Percentiles rank a stretch among this genome's conserved stretches.
phyloP scores from a whole-genome alignment of 164 flowering plant species.

The Warburgia ugandensis region DNA sequence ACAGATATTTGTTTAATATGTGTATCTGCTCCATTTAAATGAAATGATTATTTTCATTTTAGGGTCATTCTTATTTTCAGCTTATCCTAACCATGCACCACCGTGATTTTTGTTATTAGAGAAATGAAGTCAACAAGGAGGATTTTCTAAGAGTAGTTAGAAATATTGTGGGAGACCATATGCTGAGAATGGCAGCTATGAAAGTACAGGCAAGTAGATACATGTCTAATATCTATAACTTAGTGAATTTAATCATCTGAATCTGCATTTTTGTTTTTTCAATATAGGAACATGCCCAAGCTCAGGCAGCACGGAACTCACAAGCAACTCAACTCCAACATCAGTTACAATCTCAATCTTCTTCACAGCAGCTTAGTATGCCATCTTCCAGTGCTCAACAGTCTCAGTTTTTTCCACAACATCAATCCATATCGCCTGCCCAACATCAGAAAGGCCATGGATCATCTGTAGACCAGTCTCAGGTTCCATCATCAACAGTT shows the following conservation, averaged over 20 bases:
- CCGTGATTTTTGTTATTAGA: constrained; percentile 28
- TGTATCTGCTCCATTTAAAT: too few relatives aligned
- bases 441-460: constrained; percentile 27
- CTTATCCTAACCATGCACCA: neutral
- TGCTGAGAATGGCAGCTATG: constrained; percentile 68
- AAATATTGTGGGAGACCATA: constrained; percentile 80
- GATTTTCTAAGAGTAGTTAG: constrained; percentile 70
- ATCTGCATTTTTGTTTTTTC: neutral
- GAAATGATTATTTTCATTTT: too few relatives aligned
- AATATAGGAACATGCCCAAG: constrained; percentile 13
- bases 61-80: neutral
- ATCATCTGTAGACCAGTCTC: constrained; percentile 26
- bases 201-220: constrained; percentile 27
- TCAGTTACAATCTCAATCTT: constrained; percentile 34
- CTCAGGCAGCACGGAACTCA: constrained; percentile 25
- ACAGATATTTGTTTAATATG: too few relatives aligned
- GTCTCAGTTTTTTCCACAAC: too few relatives aligned
- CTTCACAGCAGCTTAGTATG: constrained; percentile 31
- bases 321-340: constrained; percentile 28
- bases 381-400: constrained; percentile 29
- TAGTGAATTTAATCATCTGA: neutral
- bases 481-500: constrained; percentile 8
- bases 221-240: neutral
- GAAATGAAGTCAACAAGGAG: constrained; percentile 72
- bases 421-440: constrained; percentile 10